Base-by-base conservation (phyloP, 331 rosid genomes). In the Rosa hybrid region DNA sequence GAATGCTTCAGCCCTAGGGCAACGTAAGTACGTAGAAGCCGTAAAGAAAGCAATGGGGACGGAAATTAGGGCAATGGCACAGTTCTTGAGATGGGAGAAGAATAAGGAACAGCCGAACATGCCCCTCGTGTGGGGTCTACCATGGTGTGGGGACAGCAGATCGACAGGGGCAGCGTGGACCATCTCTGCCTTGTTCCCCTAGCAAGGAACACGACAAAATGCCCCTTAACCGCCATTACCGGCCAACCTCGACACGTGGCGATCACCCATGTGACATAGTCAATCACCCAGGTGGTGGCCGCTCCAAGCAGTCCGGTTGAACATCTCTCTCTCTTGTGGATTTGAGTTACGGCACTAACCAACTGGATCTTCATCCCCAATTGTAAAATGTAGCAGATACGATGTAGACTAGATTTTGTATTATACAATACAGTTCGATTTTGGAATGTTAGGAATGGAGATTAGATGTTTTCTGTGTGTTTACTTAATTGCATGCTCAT, bases 221-320 rank as follows among this genome's bases (percentile, higher is more conserved):
- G 90, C 73, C 78, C 60, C 48, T 68, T 64, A 86, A 86, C 92
- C 88, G 90, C 71, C 92, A 78, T 54, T 81, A 87, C 90, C 83
- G 88, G 90, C 90, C 84, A 59, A 6, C 8, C 27, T 16, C 42
- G 53, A 84, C 87, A 90, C 86, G 88, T 86, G 91, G 86, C 77
- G 23, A 3, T 4, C 41, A 17, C 42, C 85, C 71, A 71, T 77
- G 72, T 72, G 57, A 44, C 30, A 16, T 23, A 8, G 30, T 60
- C 79, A 45, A 16, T 60, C 25, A 25, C 79, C 25, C 38, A 30
- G 70, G 60, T 49, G 18, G 62, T 64, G 38, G 45, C 25, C 54
- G 62, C 25, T 9, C 13, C 45, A 12, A 16, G 56, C 65, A 57
- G 48, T 50, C 72, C 48, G 41, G 39, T 30, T 64, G 49, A n/a